These are phyloP conservation scores for Corynespora cassiicola DNA, from an alignment of 2,329 filamentous ascomycete species.

Conservation along the genomic window DNA sequence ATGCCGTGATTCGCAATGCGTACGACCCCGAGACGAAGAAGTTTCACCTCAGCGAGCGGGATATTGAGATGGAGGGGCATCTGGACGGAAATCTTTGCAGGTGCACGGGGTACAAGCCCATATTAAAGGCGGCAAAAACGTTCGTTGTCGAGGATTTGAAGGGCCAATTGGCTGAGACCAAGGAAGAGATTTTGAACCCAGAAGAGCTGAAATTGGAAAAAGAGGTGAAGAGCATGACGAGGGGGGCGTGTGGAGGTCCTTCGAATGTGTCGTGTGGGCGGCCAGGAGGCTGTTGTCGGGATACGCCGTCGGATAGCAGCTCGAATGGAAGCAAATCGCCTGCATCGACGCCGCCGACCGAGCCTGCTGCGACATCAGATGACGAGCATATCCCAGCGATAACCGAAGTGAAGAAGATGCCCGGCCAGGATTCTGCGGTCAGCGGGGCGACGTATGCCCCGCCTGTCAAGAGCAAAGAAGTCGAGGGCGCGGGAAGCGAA, in stretches of 20 bases:
- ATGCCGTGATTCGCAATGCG: constrained; percentile 82
- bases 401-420: constrained; percentile 24
- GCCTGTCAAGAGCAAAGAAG: constrained; percentile 44
- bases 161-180: constrained; percentile 56
- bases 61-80: constrained; percentile 57
- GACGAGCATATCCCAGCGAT: constrained; percentile 35
- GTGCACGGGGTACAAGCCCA: constrained; percentile 92
- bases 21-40: constrained; percentile 42
- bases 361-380: constrained; percentile 30
- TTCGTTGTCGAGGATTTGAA: constrained; percentile 68
- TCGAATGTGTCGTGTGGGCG: constrained; percentile 42
- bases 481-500: constrained; percentile 41
- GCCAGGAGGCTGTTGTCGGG: constrained; percentile 46
- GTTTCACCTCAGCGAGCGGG: constrained; percentile 41
- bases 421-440: constrained; percentile 26
- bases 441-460: constrained; percentile 40
- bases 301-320: constrained; percentile 36
- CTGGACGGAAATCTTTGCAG: constrained; percentile 92
- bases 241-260: constrained; percentile 27
- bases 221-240: constrained; percentile 31
- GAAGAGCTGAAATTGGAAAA: constrained; percentile 30
- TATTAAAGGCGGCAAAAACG: constrained; percentile 89
- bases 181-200: constrained; percentile 57
- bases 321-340: constrained; percentile 32
- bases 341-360: constrained; percentile 36